Base-by-base conservation (phyloP, 352 stramenopile species). In the Globisporangium canariense region DNA sequence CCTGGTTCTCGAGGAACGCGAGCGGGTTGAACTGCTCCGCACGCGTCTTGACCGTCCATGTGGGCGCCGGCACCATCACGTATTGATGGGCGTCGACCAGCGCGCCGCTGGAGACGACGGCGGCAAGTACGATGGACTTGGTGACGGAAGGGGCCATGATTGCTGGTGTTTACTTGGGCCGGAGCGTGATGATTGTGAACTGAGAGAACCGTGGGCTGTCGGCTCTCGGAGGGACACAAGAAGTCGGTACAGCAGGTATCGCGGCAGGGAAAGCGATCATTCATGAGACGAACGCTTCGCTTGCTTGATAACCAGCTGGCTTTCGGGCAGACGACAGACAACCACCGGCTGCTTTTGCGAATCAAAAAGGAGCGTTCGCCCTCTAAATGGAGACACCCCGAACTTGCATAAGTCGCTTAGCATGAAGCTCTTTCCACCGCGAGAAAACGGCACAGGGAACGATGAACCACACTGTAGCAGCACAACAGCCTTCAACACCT, bases 1-100 rank as follows among this genome's bases (percentile, higher is more conserved):
- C 71, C 52, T 84, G 78, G 58, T 74, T 65, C 66, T 84, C 78
- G 11, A 84, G 68, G 63, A 82, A 82, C 38, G 74, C 77, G 30
- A 81, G 56, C 20, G 73, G 77, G 0, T 30, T 36, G 64, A 77
- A 78, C 69, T 77, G 72, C 52, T 69, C 71, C 32, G 63, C 69
- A 36, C 68, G 67, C 47, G 75, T 71, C 40, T 70, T 59, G 18
- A 75, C 71, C 14, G 67, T 79, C 56, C 69, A 82, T 43, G 72
- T 79, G 20, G 72, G 75, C 20, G 68, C 60, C 8, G 75, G 75
- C 14, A 79, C 64, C 30, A 78, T 65, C 43, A 82, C 72, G 52
- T 73, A 68, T 38, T 77, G 70, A 54, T 82, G 75, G 10, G 69
- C 75, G 2, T 76, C 53, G 0, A 62, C 56, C 2, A 70, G 34